These are phyloP conservation scores for Boletus sp. DNA, from an alignment of 768 basidiomycete genomes.

Conservation along the genomic window DNA sequence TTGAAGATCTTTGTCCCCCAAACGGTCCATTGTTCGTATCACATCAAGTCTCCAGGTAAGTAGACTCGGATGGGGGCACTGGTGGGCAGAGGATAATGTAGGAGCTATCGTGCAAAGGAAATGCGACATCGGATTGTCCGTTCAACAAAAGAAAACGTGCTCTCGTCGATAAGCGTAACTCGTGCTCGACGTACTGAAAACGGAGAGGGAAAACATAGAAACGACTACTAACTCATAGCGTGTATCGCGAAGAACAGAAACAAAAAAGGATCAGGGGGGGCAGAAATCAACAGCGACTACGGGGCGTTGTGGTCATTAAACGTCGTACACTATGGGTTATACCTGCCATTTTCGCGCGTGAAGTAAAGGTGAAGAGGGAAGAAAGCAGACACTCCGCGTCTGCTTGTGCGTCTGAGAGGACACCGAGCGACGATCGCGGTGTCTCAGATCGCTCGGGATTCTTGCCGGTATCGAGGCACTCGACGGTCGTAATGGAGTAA, in stretches of 20 bases:
- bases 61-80: too few relatives aligned
- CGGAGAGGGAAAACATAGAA: background rate
- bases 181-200: background rate
- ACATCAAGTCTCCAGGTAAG: too few relatives aligned
- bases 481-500: background rate
- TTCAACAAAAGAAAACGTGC: background rate
- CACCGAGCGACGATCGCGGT: constrained; percentile 3
- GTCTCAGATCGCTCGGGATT: background rate
- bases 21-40: too few relatives aligned
- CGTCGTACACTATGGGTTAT: constrained; percentile 2
- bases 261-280: background rate
- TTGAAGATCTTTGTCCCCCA: too few relatives aligned
- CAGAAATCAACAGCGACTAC: background rate
- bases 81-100: background rate
- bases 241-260: background rate
- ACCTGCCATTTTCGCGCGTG: constrained; percentile 4
- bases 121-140: background rate
- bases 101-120: background rate
- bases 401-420: constrained; percentile 7
- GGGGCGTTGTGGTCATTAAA: background rate
- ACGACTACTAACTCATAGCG: background rate
- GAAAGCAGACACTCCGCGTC: background rate
- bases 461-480: background rate
- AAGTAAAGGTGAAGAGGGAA: background rate
- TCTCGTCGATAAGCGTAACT: background rate